phyloP scores from a whole-genome alignment of 202 grass and related monocot genomes.

The Saccharum hybrid region DNA sequence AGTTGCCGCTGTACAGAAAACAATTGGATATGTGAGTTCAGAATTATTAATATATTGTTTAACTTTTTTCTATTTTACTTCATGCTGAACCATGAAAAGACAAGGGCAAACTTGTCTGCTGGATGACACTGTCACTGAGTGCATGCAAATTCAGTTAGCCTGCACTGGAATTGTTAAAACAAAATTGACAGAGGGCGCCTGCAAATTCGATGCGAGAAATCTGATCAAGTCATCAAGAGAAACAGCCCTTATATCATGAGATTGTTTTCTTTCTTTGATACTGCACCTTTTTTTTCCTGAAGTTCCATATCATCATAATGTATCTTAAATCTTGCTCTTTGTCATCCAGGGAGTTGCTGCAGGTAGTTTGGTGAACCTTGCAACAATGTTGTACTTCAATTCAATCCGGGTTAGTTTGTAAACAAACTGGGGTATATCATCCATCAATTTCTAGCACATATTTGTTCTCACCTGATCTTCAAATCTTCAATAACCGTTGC shows the following conservation, averaged over 20 bases:
- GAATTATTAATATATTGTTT: constrained; percentile 9
- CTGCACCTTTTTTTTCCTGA: not conserved
- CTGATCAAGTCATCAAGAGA: not conserved
- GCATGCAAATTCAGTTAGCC: constrained; percentile 12
- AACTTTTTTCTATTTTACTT: not conserved
- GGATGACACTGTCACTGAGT: constrained; percentile 16
- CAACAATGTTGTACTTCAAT: constrained; percentile 87
- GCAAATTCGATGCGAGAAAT: not conserved
- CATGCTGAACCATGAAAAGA: constrained; percentile 18
- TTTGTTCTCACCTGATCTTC: constrained; percentile 26
- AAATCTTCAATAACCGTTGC: constrained; percentile 35
- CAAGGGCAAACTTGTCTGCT: constrained; percentile 13
- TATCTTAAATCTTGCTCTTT: constrained; percentile 33
- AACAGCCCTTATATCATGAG: constrained; percentile 8
- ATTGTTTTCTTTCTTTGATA: constrained; percentile 13
- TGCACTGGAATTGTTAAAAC: not conserved
- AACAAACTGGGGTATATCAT: constrained; percentile 21
- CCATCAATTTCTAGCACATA: constrained; percentile 13
- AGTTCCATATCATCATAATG: not conserved
- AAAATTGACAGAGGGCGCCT: not conserved
- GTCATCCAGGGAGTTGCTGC: constrained; percentile 74
- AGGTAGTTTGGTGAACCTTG: constrained; percentile 90
- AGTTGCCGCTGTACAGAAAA: constrained; percentile 89
- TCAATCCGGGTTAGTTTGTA: constrained; percentile 69
- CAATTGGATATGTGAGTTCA: constrained; percentile 92